Percentiles rank a stretch among this genome's conserved stretches.
phyloP scores from a whole-genome alignment of 2,329 filamentous ascomycete species.

The Hypomyces perniciosus region DNA sequence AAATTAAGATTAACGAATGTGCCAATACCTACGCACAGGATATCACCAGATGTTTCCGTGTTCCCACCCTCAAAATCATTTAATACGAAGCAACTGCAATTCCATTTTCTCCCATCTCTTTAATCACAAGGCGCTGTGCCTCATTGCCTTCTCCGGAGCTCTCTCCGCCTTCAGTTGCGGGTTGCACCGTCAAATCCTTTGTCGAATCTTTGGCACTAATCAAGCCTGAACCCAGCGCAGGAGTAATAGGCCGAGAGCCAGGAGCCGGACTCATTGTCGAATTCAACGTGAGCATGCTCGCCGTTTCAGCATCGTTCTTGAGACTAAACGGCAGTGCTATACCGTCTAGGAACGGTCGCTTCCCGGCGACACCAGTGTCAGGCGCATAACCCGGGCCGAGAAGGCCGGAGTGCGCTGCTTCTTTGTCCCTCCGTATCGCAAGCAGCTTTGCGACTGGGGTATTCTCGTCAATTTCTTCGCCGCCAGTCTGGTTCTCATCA shows the following conservation, averaged over 20 bases:
- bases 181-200: background rate
- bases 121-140: conserved; percentile 33
- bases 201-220: conserved; percentile 2
- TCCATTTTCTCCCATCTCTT: background rate
- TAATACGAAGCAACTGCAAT: background rate
- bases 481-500: conserved; percentile 45
- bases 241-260: conserved; percentile 30
- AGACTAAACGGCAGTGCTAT: conserved; percentile 70
- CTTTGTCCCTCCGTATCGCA: conserved; percentile 34
- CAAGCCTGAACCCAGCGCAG: conserved; percentile 1
- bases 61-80: background rate
- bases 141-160: conserved; percentile 6
- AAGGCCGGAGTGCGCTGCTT: conserved; percentile 35
- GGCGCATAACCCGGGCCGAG: conserved; percentile 38
- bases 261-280: conserved; percentile 31
- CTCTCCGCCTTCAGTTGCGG: background rate
- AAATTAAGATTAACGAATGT: conserved; percentile 8
- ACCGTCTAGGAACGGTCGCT: conserved; percentile 60
- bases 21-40: conserved; percentile 10
- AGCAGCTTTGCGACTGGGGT: conserved; percentile 40
- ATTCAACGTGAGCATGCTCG: conserved; percentile 63
- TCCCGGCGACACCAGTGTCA: conserved; percentile 49
- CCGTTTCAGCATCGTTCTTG: conserved; percentile 56
- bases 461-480: conserved; percentile 27
- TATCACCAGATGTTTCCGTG: conserved; percentile 10